Conservation (phyloP, 257 asterid genomes). For the Salvia splendens region DNA sequence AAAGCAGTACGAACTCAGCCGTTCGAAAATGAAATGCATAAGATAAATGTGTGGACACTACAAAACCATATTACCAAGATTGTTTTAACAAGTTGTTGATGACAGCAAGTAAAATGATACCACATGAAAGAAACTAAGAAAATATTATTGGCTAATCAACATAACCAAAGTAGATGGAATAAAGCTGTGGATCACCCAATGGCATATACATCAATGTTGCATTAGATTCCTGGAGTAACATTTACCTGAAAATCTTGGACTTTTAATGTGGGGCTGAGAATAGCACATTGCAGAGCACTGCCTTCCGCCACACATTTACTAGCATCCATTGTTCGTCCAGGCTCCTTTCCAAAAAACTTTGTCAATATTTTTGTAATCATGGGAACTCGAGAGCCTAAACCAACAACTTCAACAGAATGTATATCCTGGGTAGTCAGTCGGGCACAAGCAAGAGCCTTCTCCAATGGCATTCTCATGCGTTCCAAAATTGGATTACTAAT, state of each 20-base stretch:
- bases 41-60: background rate
- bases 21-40: background rate
- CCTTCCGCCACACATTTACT: slow-evolving; percentile 93
- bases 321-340: slow-evolving; percentile 90
- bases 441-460: slow-evolving; percentile 81
- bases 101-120: background rate
- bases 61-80: background rate
- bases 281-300: slow-evolving; percentile 73
- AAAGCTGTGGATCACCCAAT: background rate
- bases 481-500: slow-evolving; percentile 76
- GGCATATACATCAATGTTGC: background rate
- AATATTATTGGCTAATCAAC: background rate
- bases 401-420: slow-evolving; percentile 77
- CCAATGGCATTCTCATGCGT: slow-evolving; percentile 77
- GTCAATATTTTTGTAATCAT: slow-evolving; percentile 69
- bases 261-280: slow-evolving; percentile 80
- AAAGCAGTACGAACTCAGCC: background rate
- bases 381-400: slow-evolving; percentile 87
- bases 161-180: background rate
- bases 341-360: slow-evolving; percentile 79
- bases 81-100: background rate
- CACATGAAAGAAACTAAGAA: background rate
- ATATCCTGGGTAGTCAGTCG: slow-evolving; percentile 57
- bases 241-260: slow-evolving; percentile 78
- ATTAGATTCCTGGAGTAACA: background rate